phyloP scores from a whole-genome alignment of 805 yeast genomes.

The Ogataea dorogensis region DNA sequence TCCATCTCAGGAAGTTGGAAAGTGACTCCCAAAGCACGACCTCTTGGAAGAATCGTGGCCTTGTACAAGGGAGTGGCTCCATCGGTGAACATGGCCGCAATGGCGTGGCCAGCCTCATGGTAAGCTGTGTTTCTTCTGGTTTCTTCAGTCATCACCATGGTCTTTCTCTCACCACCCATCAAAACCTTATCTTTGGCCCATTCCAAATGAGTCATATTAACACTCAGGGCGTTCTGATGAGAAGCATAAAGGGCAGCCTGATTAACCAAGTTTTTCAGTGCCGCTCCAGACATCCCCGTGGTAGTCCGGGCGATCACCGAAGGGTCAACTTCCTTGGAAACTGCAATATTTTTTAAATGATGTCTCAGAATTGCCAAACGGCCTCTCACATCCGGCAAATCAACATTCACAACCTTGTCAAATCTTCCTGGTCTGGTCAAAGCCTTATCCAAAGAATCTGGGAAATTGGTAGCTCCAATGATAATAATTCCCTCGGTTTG shows the following conservation, averaged over 20 bases:
- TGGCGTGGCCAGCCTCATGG: slow-evolving; percentile 99
- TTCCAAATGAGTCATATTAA: slow-evolving; percentile 88
- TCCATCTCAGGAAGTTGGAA: slow-evolving; percentile 99
- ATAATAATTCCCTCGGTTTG: slow-evolving; percentile 92
- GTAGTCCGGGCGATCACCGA: slow-evolving; percentile 93
- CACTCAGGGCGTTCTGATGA: slow-evolving; percentile 85
- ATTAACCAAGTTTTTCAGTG: slow-evolving; percentile 89
- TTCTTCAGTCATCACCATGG: slow-evolving; percentile 97
- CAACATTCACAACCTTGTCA: slow-evolving; percentile 93
- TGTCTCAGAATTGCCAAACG: slow-evolving; percentile 88
- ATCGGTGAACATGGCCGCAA: slow-evolving; percentile 90
- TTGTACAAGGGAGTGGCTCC: slow-evolving; percentile 96
- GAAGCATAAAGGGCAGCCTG: slow-evolving; percentile 98
- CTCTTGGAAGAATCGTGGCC: slow-evolving; percentile 96
- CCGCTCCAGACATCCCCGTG: slow-evolving; percentile 98
- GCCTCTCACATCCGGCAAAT: slow-evolving; percentile 96
- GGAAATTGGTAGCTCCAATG: slow-evolving; percentile 98
- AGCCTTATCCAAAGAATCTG: slow-evolving; percentile 95
- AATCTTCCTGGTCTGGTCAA: slow-evolving; percentile 97
- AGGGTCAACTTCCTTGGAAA: slow-evolving; percentile 83
- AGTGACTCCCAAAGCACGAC: slow-evolving; percentile 93
- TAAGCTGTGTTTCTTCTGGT: slow-evolving; percentile 91
- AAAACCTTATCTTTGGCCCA: slow-evolving; percentile 99
- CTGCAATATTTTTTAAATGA: slow-evolving; percentile 88
- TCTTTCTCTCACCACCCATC: slow-evolving; percentile 96